Conservation (phyloP, 2,329 filamentous ascomycete genomes). For the Pyrenophora tritici-repentis region DNA sequence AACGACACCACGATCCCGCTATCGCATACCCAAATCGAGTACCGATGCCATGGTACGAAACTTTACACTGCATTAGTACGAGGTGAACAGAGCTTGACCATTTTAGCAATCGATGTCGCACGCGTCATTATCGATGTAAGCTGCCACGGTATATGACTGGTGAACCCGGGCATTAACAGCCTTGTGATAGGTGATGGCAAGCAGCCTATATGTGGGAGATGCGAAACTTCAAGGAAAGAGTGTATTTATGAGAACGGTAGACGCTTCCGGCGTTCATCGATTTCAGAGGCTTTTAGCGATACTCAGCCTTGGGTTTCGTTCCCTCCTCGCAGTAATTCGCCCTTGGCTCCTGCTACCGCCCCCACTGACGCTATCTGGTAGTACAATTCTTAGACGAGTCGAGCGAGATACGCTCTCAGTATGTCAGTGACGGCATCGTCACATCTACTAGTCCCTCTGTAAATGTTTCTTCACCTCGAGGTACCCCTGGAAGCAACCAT, state of each 20-base stretch:
- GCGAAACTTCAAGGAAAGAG: conserved; percentile 39
- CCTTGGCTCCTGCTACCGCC: neutral
- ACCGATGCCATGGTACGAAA: conserved; percentile 44
- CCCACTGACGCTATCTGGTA: conserved; percentile 22
- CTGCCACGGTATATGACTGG: neutral
- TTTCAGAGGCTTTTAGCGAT: conserved; percentile 39
- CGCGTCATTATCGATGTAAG: conserved; percentile 47
- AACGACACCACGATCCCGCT: conserved; percentile 2
- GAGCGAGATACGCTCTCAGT: conserved; percentile 39
- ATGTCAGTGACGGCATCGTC: conserved; percentile 28
- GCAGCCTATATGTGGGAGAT: conserved; percentile 41
- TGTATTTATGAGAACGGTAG: conserved; percentile 45
- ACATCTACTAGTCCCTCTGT: conserved; percentile 19
- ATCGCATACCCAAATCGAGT: conserved; percentile 1
- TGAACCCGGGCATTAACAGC: conserved; percentile 17
- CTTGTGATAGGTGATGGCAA: conserved; percentile 40
- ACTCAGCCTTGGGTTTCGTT: conserved; percentile 44
- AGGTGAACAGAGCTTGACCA: conserved; percentile 17
- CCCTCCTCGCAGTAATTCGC: conserved; percentile 37
- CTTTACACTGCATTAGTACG: neutral
- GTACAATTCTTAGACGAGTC: conserved; percentile 47
- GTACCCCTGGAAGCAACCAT: conserved; percentile 15
- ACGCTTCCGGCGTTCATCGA: conserved; percentile 43
- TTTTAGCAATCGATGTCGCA: conserved; percentile 45
- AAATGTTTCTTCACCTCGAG: conserved; percentile 14